Base-by-base conservation (phyloP, 805 yeast species). In the Ogataea pignaliae region DNA sequence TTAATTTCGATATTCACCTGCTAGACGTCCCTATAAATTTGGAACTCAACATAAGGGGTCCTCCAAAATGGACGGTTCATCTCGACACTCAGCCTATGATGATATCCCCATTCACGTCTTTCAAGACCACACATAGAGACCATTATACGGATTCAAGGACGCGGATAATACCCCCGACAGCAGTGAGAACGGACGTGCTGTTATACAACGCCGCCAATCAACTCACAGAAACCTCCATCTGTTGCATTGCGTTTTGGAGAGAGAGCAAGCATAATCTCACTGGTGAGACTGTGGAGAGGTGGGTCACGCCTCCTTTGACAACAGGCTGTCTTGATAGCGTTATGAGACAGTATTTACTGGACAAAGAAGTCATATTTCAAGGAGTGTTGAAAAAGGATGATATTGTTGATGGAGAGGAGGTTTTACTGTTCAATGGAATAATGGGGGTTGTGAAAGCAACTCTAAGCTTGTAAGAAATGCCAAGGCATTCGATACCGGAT, bases 241-340 rank as follows among this genome's bases (percentile, higher is more conserved):
- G 93, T 12, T 88, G 85, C 54, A 72, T 90, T 10, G 97, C 96
- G 0, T 64, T 89, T 34, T 64, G 59, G 54, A 61, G 79, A 40
- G 51, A 55, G 11, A 42, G 42, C 30, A 56, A 51, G 35, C 56
- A 64, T 39, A 64, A 66, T 2, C 28, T 48, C 2, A 53, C 61
- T 3, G 63, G 60, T 11, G 51, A 47, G 8, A 46, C 54, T 0
- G 61, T 60, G 4, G 76, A 72, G 36, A 59, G 61, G 26, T 93
- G 96, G 91, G 65, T 81, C 3, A 91, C 98, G 0, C 98, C 99
- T 1, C 67, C 72, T n/a, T 67, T 89, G 29, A 68, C 79, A 1
- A 67, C 79, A 12, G 98, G 98, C 0, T 88, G 96, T 59, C 70
- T 91, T 38, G 82, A 88, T 63, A 97, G 98, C 10, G 88, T 85